Conservation (phyloP, 371 early-diverging fungal species). For the Apophysomyces elegans region DNA sequence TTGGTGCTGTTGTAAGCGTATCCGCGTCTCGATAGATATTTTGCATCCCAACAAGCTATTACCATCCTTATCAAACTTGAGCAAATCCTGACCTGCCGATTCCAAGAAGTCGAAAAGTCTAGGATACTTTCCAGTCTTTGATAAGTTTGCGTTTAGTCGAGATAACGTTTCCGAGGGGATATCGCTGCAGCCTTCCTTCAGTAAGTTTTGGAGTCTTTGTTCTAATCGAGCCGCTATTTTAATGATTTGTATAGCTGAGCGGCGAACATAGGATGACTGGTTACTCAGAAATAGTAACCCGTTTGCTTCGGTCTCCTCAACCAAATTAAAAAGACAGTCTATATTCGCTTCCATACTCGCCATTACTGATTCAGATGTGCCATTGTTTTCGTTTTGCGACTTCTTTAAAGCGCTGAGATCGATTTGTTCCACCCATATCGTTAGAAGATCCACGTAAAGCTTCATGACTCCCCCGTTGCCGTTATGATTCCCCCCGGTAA, state of each 20-base stretch:
- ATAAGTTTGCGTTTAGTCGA: constrained; percentile 3
- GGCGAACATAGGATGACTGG: constrained; percentile 60
- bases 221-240: constrained; percentile 62
- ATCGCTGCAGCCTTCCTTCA: constrained; percentile 9
- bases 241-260: constrained; percentile 63
- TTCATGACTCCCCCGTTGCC: constrained; percentile 40
- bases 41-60: constrained; percentile 49
- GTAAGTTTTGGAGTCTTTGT: constrained; percentile 31
- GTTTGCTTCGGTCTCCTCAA: constrained; percentile 76
- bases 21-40: constrained; percentile 46
- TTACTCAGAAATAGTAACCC: constrained; percentile 79
- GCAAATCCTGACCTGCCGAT: constrained; percentile 49
- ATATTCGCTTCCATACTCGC: constrained; percentile 25
- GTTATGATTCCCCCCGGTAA: constrained; percentile 24
- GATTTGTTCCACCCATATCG: constrained; percentile 45
- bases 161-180: neutral
- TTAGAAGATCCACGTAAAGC: constrained; percentile 45
- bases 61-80: constrained; percentile 59
- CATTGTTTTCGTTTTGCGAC: constrained; percentile 14
- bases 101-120: constrained; percentile 52
- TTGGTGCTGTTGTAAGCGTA: constrained; percentile 58
- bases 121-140: constrained; percentile 18
- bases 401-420: constrained; percentile 28
- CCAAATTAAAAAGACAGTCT: constrained; percentile 46
- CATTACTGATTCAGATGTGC: neutral